Evolutionary conservation across 2,329 filamentous ascomycete genomes (phyloP).

Genomic region (Tolypocladium ovalisporum): DNA sequence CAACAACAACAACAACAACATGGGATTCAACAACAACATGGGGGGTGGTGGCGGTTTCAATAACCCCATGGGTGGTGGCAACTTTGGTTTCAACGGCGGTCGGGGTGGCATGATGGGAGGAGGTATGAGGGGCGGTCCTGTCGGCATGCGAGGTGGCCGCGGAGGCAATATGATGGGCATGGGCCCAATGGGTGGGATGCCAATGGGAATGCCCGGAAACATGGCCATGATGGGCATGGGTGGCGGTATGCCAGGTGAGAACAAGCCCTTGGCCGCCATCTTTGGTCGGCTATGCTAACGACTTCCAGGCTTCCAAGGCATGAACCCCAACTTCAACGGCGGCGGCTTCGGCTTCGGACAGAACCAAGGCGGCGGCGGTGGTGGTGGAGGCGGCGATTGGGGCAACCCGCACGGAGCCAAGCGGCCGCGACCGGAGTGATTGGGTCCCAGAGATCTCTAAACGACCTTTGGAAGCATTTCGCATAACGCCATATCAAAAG

Average conservation of each 20-base stretch:
- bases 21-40: conserved; percentile 34
- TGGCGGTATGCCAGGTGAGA: conserved; percentile 25
- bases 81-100: conserved; percentile 39
- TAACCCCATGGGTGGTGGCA: conserved; percentile 40
- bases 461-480: neutral
- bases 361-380: conserved; percentile 32
- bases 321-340: conserved; percentile 57
- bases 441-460: neutral
- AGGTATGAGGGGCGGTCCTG: conserved; percentile 36
- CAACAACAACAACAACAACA: conserved; percentile 31
- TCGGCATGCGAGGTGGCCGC: conserved; percentile 37
- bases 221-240: conserved; percentile 44
- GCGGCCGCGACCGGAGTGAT: conserved; percentile 59
- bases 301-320: conserved; percentile 50
- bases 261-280: neutral
- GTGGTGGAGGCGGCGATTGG: conserved; percentile 41
- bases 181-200: conserved; percentile 35
- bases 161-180: conserved; percentile 42
- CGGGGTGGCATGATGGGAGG: conserved; percentile 24
- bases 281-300: conserved; percentile 9
- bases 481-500: neutral
- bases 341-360: conserved; percentile 55
- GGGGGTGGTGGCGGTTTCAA: conserved; percentile 32
- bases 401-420: conserved; percentile 79
- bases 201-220: conserved; percentile 47